Evolutionary conservation across 495 filamentous ascomycete species (phyloP), one percentile per base, ranked within the genome.

Genomic region (Letharia lupina): DNA sequence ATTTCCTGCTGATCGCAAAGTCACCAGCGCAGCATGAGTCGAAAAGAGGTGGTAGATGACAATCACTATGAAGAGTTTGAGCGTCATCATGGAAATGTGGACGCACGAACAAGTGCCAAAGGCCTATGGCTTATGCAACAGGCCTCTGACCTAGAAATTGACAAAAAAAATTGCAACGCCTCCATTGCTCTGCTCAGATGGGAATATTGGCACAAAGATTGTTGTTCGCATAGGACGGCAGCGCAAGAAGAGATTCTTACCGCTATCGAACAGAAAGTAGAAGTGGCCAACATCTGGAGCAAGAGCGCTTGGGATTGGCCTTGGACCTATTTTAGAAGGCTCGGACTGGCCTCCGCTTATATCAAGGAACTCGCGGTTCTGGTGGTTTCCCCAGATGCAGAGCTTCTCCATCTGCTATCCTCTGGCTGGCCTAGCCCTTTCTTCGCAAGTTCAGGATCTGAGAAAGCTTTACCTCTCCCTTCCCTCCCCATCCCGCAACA

Each of bases 401-500:
- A 23, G 45, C 45, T 6, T 48, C 7, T 48, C 20, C 18, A 48
- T 6, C 33, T 54, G 50, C 28, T 31, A 9, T 33, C 50, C 12
- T 54, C 12, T 4, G 4, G 13, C 23, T 33, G 50, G 28, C 13
- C 33, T 37, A 76, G 57, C 67, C 65, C 61, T 76, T 80, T 70
- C 83, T 77, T 68, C 83, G 80, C 64, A 93, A 71, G 28, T 79
- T 80, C 41, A 93, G 75, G 23, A 96, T 89, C 61, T 87, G 82
- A 12, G 73, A 73, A 12, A 96, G 72, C 70, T 78, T 85, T 20
- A 94, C 80, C 56, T 78, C 76, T 20, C 88, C 89, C 73, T 92
- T 92, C 31, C 87, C 88, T 18, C 91, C 91, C 91, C 91, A 93
- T 4, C 91, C 91, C 48, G 81, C 84, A 60, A 82, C 83, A 2